Evolutionary conservation across 345 rosid genomes (phyloP).

Genomic region (Draba incana): DNA sequence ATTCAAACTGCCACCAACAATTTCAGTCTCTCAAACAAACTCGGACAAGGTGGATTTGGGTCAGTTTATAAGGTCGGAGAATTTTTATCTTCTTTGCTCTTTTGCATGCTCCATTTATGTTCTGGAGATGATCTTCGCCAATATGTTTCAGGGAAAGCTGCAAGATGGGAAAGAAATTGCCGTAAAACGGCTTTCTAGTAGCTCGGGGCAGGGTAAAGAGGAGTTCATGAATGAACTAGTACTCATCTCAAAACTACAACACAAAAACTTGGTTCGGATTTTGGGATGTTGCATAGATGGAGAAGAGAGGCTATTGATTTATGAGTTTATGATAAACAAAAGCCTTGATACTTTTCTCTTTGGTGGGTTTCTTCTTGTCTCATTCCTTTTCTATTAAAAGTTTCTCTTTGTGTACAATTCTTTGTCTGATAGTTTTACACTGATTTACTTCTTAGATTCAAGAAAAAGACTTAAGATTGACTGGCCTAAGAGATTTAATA

Average conservation of each 20-base stretch:
- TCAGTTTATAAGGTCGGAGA: conserved; percentile 25
- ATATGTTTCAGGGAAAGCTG: conserved; percentile 16
- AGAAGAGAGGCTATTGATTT: conserved; percentile 53
- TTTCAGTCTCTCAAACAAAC: conserved; percentile 29
- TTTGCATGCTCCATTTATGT: neutral
- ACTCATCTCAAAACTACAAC: conserved; percentile 64
- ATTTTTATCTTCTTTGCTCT: neutral
- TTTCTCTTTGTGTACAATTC: neutral
- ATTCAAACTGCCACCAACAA: conserved; percentile 21
- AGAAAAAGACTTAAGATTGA: conserved; percentile 25
- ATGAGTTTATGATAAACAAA: conserved; percentile 58
- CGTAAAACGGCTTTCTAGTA: conserved; percentile 21
- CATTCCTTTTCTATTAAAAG: neutral
- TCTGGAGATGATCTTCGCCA: neutral
- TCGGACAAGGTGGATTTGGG: conserved; percentile 37
- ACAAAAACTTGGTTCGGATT: conserved; percentile 53
- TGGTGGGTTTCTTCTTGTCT: conserved; percentile 36
- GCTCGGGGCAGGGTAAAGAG: conserved; percentile 42
- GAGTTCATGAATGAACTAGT: conserved; percentile 58
- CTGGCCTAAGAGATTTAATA: conserved; percentile 26
- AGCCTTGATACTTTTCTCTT: conserved; percentile 60
- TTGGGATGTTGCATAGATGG: conserved; percentile 57
- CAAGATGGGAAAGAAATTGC: conserved; percentile 26
- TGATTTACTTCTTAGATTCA: conserved; percentile 23
- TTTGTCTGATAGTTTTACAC: conserved; percentile 1